These are phyloP conservation scores for Fraxinus anomala DNA, from an alignment of 257 asterid genomes.

Conservation along the genomic window DNA sequence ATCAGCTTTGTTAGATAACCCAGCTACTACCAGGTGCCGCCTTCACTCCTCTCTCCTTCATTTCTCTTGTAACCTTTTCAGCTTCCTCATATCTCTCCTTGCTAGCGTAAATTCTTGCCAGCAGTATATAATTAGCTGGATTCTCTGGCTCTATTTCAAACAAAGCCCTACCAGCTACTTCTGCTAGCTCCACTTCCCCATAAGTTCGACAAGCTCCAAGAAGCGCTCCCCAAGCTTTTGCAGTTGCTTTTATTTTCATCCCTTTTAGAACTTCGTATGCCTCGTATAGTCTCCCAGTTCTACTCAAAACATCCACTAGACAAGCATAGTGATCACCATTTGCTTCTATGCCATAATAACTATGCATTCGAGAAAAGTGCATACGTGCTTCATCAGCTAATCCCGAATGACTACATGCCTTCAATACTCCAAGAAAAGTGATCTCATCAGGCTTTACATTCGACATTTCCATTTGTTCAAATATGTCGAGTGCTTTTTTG, in stretches of 20 bases:
- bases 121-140: constrained; percentile 50
- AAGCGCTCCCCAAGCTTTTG: constrained; percentile 60
- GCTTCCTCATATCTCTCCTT: constrained; percentile 42
- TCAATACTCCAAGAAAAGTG: constrained; percentile 47
- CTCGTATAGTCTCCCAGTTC: constrained; percentile 43
- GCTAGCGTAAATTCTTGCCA: constrained; percentile 41
- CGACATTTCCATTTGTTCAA: constrained; percentile 41
- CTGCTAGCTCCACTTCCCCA: constrained; percentile 54
- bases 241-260: constrained; percentile 50
- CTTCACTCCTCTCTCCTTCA: constrained; percentile 44
- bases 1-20: constrained; percentile 34
- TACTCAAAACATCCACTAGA: constrained; percentile 52
- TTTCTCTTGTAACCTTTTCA: constrained; percentile 36
- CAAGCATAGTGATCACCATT: constrained; percentile 51
- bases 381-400: constrained; percentile 43
- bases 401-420: constrained; percentile 60
- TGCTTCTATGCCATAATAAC: constrained; percentile 36
- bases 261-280: constrained; percentile 43
- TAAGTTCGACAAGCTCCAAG: constrained; percentile 53
- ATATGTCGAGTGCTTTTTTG: constrained; percentile 30
- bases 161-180: constrained; percentile 48
- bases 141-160: constrained; percentile 52
- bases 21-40: constrained; percentile 50
- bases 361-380: constrained; percentile 38
- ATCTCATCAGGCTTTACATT: constrained; percentile 47